phyloP scores from a whole-genome alignment of 176 grass and related monocot species.

The Oropetium thomaeum region DNA sequence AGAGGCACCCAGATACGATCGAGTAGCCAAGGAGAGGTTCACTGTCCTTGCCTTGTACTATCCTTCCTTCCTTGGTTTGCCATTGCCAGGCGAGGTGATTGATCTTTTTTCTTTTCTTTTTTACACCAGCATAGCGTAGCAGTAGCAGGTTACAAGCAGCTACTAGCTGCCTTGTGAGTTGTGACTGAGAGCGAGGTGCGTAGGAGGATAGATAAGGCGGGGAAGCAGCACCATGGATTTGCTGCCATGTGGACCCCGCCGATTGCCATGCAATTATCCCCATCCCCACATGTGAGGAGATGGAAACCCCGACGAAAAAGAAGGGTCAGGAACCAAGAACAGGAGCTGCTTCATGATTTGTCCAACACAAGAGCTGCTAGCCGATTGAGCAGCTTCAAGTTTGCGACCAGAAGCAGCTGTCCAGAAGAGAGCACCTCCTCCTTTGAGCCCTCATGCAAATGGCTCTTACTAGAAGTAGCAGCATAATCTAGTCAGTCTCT shows the following conservation, averaged over 20 bases:
- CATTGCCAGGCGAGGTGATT: background rate
- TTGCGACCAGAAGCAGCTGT: too few species aligned
- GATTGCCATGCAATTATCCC: background rate
- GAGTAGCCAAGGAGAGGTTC: background rate
- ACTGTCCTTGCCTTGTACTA: background rate
- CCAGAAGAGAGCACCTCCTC: too few species aligned
- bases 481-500: too few species aligned
- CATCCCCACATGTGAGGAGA: background rate
- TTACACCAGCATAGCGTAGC: background rate
- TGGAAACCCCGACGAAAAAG: background rate
- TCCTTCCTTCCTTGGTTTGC: conserved; percentile 1
- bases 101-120: background rate
- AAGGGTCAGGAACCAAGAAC: background rate
- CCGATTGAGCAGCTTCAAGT: too few species aligned
- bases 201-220: conserved; percentile 54
- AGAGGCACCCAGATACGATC: background rate
- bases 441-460: too few species aligned
- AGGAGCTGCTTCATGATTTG: background rate
- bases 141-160: background rate
- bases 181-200: background rate
- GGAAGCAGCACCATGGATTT: conserved; percentile 32
- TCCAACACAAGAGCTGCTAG: too few species aligned
- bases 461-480: too few species aligned
- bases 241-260: conserved; percentile 9
- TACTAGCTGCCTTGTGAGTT: background rate